phyloP scores from a whole-genome alignment of 192 early-diverging fungal species.

The Gonapodya prolifera region DNA sequence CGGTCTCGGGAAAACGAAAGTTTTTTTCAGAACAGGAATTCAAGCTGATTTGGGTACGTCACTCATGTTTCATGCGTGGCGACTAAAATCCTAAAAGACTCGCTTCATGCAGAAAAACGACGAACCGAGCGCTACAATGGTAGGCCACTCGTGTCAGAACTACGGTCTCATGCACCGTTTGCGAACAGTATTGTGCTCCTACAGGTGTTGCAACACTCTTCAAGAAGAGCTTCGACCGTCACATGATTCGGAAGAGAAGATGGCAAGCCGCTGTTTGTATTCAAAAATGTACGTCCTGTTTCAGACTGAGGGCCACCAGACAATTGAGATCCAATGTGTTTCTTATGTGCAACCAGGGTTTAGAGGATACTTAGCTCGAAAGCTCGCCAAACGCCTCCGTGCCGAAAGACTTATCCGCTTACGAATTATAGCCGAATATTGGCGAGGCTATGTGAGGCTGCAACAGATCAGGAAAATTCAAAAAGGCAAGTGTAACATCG shows the following conservation, averaged over 20 bases:
- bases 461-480: neutral
- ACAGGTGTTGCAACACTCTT: slow-evolving; percentile 50
- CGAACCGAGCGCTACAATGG: slow-evolving; percentile 67
- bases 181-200: too few species aligned
- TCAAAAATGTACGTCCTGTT: neutral
- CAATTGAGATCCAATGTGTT: too few species aligned
- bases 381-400: neutral
- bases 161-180: slow-evolving; percentile 77
- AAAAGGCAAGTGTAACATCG: neutral
- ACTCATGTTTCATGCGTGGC: neutral
- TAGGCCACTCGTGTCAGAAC: slow-evolving; percentile 74
- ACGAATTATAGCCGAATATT: neutral
- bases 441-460: neutral
- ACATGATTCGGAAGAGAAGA: neutral
- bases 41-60: slow-evolving; percentile 23
- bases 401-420: neutral
- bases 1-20: slow-evolving; percentile 89
- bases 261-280: neutral
- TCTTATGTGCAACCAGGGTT: too few species aligned
- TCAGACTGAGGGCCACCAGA: too few species aligned
- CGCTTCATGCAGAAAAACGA: slow-evolving; percentile 55
- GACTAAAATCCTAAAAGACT: neutral
- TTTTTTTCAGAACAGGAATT: slow-evolving; percentile 98
- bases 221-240: slow-evolving; percentile 11
- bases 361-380: neutral